Base-by-base conservation (phyloP, 345 rosid species). In the Balakata baccata region DNA sequence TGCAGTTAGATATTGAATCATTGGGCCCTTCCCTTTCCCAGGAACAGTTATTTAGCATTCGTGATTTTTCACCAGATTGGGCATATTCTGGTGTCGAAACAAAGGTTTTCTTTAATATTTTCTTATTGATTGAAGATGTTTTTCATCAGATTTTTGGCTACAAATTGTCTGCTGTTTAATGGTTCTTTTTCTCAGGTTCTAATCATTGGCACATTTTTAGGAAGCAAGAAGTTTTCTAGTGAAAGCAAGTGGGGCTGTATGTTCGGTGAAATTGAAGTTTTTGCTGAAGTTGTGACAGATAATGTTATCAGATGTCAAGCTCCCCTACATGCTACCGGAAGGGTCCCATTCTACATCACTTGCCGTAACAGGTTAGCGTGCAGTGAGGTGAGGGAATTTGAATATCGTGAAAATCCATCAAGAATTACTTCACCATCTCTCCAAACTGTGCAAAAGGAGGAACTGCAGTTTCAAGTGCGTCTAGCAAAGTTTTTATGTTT, bases 11-110 rank as follows among this genome's bases (percentile, higher is more conserved):
- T 74, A 78, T 82, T 6, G 90, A 87, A 76, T 86, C 90, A 43
- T 79, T 86, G 54, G 92, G 88, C 65, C 97, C 98, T 71, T 92
- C 93, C 64, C 86, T 94, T 58, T 90, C 96, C 58, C 86, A 87
- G 79, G 88, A 90, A 50, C 98, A 92, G 82, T 87, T 90, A 70
- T 92, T 94, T 76, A 89, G 85, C 67, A 92, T 94, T 67, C 72
- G 38, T 60, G 92, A 88, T 75, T 87, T 86, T 77, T 84, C 94
- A 37, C 94, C 94, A 43, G 87, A 89, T 46, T 87, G 92, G 92
- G 84, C 85, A 70, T 85, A 80, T 75, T 69, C 89, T 38, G 86
- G 81, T 61, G 64, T 68, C 47, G 84, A 84, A 72, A 85, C 90
- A 18, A 85, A 88, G 89, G 93, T 89, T 56, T 47, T 65, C n/a